phyloP scores from a whole-genome alignment of 2,329 filamentous ascomycete genomes.

The Arthrobotrys megalospora region DNA sequence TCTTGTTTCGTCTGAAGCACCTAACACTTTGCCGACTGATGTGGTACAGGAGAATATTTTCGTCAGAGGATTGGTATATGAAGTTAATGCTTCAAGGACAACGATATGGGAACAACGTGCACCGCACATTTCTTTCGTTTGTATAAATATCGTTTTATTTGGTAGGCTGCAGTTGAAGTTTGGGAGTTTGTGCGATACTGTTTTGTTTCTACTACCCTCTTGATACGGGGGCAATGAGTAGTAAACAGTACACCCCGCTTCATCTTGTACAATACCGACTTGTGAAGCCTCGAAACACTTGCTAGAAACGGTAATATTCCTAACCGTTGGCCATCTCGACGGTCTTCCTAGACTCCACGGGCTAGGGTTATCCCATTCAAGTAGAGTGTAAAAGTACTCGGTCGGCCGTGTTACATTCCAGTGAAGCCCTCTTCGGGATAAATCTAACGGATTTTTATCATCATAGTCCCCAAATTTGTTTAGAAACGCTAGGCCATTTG shows the following conservation, averaged over 20 bases:
- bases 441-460: background rate
- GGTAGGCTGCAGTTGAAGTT: conserved; percentile 21
- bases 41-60: conserved; percentile 3
- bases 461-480: conserved; percentile 4
- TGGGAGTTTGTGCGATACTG: background rate
- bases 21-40: background rate
- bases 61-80: background rate
- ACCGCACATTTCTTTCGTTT: background rate
- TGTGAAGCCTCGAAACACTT: background rate
- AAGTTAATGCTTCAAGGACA: conserved; percentile 17
- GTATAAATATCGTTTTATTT: conserved; percentile 17
- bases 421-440: conserved; percentile 10
- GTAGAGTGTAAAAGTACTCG: conserved; percentile 5
- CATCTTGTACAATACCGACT: conserved; percentile 8
- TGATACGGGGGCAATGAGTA: background rate
- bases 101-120: background rate
- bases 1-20: conserved; percentile 1
- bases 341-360: conserved; percentile 7
- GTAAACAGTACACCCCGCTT: background rate
- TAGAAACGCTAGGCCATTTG: conserved; percentile 6
- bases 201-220: background rate
- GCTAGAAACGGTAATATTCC: conserved; percentile 16
- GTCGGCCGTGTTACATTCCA: conserved; percentile 6
- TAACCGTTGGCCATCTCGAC: background rate
- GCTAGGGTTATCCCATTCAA: conserved; percentile 6